These are phyloP conservation scores for Sclerotiophoma versabilis DNA, from an alignment of 2,329 filamentous ascomycete species.

Conservation along the genomic window DNA sequence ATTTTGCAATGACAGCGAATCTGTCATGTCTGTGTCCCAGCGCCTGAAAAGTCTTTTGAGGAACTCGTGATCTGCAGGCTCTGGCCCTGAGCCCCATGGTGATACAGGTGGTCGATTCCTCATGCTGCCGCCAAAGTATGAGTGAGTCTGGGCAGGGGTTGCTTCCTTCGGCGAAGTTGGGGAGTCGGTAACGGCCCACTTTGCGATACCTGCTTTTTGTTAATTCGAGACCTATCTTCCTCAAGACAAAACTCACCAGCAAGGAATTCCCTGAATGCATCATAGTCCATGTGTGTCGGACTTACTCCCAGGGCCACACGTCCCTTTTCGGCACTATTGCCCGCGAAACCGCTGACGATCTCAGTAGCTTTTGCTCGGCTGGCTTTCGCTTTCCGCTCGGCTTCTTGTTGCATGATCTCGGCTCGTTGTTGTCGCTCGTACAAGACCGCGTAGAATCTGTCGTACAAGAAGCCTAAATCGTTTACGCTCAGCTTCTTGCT, in stretches of 20 bases:
- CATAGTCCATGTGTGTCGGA: slow-evolving; percentile 95
- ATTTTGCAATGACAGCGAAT: slow-evolving; percentile 85
- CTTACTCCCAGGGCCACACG: slow-evolving; percentile 88
- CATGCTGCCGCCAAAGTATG: slow-evolving; percentile 61
- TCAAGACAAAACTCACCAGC: slow-evolving; percentile 57
- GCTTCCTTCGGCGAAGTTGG: slow-evolving; percentile 67
- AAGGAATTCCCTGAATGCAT: slow-evolving; percentile 92
- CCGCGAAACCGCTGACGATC: slow-evolving; percentile 56
- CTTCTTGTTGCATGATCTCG: slow-evolving; percentile 69
- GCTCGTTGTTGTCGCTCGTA: slow-evolving; percentile 91
- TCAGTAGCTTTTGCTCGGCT: slow-evolving; percentile 63
- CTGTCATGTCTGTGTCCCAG: slow-evolving; percentile 82
- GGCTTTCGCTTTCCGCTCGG: slow-evolving; percentile 73
- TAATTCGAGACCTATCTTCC: not conserved
- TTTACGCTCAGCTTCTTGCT: slow-evolving; percentile 88
- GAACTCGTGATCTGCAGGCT: slow-evolving; percentile 93
- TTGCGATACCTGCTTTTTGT: slow-evolving; percentile 70
- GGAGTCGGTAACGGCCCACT: slow-evolving; percentile 91
- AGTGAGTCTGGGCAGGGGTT: slow-evolving; percentile 59
- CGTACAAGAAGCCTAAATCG: slow-evolving; percentile 89
- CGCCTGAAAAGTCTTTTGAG: slow-evolving; percentile 84
- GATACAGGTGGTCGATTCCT: slow-evolving; percentile 53
- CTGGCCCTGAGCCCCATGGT: slow-evolving; percentile 66
- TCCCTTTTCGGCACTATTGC: slow-evolving; percentile 74
- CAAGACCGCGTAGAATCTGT: slow-evolving; percentile 89